These are phyloP conservation scores for Nepenthes gracilis DNA, from an alignment of 148 eudicot genomes.

Conservation along the genomic window DNA sequence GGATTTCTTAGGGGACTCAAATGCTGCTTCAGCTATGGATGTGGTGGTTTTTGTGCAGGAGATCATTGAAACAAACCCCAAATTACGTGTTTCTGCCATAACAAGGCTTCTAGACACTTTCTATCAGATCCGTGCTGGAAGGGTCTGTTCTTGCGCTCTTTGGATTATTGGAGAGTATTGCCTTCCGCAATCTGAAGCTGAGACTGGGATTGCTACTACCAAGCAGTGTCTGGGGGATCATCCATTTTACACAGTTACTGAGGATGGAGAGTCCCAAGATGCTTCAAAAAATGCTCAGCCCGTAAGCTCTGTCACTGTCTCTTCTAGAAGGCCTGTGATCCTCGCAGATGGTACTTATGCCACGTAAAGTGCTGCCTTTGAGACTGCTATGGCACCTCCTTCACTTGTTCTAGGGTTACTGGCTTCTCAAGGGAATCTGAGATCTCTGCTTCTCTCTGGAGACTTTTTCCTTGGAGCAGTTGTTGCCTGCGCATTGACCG, in stretches of 20 bases:
- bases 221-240: slow-evolving; percentile 92
- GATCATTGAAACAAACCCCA: slow-evolving; percentile 84
- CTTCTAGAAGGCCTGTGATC: slow-evolving; percentile 82
- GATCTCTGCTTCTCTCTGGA: slow-evolving; percentile 78
- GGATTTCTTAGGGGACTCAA: slow-evolving; percentile 97
- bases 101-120: slow-evolving; percentile 89
- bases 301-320: slow-evolving; percentile 53
- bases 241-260: slow-evolving; percentile 68
- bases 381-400: slow-evolving; percentile 75
- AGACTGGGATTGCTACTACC: slow-evolving; percentile 68
- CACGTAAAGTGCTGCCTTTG: slow-evolving; percentile 91
- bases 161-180: slow-evolving; percentile 95
- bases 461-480: slow-evolving; percentile 95
- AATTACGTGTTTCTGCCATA: slow-evolving; percentile 72
- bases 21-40: slow-evolving; percentile 86
- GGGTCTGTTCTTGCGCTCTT: slow-evolving; percentile 89
- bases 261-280: slow-evolving; percentile 64
- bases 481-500: slow-evolving; percentile 69
- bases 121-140: slow-evolving; percentile 87
- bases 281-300: slow-evolving; percentile 54
- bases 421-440: slow-evolving; percentile 64
- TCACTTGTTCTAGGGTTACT: slow-evolving; percentile 67
- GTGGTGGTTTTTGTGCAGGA: slow-evolving; percentile 88
- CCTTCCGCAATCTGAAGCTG: slow-evolving; percentile 84
- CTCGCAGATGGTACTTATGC: slow-evolving; percentile 98